Conservation (phyloP, 306 rosid species). For the Senna tora region DNA sequence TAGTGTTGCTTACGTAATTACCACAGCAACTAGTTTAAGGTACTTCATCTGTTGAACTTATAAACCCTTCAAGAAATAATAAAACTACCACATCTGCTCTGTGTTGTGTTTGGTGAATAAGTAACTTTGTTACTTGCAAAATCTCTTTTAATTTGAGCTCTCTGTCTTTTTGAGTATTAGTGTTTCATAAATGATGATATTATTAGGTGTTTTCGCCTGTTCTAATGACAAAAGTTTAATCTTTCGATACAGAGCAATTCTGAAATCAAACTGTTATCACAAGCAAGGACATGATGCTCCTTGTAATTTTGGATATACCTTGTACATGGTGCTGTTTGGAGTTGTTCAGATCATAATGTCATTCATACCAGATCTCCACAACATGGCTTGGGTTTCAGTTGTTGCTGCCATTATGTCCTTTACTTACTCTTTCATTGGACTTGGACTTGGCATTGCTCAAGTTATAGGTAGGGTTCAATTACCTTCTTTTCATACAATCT, state of each 20-base stretch:
- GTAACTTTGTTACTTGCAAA: not conserved
- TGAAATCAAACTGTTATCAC: constrained; percentile 72
- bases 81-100: not conserved
- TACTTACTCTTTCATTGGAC: constrained; percentile 72
- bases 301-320: constrained; percentile 51
- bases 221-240: constrained; percentile 18
- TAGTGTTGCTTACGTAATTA: constrained; percentile 60
- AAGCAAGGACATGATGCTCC: constrained; percentile 73
- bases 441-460: constrained; percentile 71
- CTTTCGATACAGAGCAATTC: constrained; percentile 63
- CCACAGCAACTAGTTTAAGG: constrained; percentile 71
- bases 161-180: not conserved
- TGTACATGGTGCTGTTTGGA: constrained; percentile 76
- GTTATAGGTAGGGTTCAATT: constrained; percentile 48
- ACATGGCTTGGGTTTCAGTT: constrained; percentile 81
- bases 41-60: constrained; percentile 41
- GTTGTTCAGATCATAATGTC: constrained; percentile 68
- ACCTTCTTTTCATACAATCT: not conserved
- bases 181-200: not conserved
- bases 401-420: constrained; percentile 84
- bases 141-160: not conserved
- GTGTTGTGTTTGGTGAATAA: not conserved
- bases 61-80: constrained; percentile 9
- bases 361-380: constrained; percentile 86
- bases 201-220: constrained; percentile 10